A percentile compares a stretch with the other conserved stretches of the same genome.
Evolutionary conservation across 2,329 filamentous ascomycete species (phyloP).

Genomic region (Monosporascus sp.): DNA sequence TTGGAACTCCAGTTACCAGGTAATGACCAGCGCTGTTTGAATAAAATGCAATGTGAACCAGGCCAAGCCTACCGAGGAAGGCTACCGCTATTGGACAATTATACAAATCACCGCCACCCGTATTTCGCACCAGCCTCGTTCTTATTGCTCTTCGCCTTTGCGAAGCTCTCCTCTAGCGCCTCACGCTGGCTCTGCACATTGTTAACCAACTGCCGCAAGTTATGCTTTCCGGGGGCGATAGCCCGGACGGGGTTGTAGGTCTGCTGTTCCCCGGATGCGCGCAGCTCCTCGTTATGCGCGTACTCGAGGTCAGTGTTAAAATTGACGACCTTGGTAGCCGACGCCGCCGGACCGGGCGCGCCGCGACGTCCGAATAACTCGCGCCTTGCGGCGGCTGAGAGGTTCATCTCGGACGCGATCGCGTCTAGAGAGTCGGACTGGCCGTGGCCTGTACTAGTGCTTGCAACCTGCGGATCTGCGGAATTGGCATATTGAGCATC

Average conservation of each 20-base stretch:
- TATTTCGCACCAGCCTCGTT: constrained; percentile 78
- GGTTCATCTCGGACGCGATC: constrained; percentile 72
- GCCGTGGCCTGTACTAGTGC: neutral
- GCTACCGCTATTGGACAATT: too few relatives aligned
- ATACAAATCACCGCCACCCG: constrained; percentile 57
- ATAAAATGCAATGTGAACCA: too few relatives aligned
- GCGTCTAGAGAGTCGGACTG: constrained; percentile 54
- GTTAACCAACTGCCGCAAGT: constrained; percentile 78
- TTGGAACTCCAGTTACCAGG: neutral
- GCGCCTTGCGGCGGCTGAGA: constrained; percentile 69
- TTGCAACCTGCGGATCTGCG: constrained; percentile 11
- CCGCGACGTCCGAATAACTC: constrained; percentile 76
- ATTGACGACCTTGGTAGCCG: constrained; percentile 66
- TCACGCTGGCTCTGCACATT: constrained; percentile 78
- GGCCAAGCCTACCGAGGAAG: too few relatives aligned
- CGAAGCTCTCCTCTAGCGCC: constrained; percentile 88
- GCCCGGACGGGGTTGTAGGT: constrained; percentile 77
- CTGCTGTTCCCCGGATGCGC: constrained; percentile 60
- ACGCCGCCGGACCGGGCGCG: constrained; percentile 28
- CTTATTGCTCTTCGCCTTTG: constrained; percentile 70
- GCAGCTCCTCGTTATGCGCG: constrained; percentile 71
- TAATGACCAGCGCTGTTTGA: too few relatives aligned
- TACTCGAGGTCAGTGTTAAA: constrained; percentile 92
- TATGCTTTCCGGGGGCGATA: constrained; percentile 86
- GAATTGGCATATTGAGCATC: constrained; percentile 23